Base-by-base conservation (phyloP, 2,329 filamentous ascomycete genomes). In the Nothophoma quercina region DNA sequence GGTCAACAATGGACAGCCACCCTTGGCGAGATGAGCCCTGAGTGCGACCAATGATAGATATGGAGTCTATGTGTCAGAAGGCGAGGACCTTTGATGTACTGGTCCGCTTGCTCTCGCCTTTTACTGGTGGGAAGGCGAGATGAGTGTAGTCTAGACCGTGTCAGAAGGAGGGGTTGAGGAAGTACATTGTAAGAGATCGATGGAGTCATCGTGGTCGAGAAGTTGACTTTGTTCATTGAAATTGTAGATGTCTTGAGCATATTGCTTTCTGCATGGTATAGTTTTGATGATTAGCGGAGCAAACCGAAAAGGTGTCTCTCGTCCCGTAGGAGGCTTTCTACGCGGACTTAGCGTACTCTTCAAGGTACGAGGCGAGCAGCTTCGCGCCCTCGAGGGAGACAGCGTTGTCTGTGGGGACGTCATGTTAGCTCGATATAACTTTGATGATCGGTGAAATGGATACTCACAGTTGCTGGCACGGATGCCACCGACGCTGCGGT, bases 401-500 rank as follows among this genome's bases (percentile, higher is more conserved):
- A 2, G 90, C 89, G 76, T 96, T 97, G 78, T 97, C 76, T 78
- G 58, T 51, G 19, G 44, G 16, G 55, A 62, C 38, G 44, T 62
- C 15, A n/a, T 15, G 28, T 41, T 30, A 52, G 50, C 19, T 18
- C 22, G 21, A 13, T 47, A 26, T 33, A 9, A 7, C 4, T 8
- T 9, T 7, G 5, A 12, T 16, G 4, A 2, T 21, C 16, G n/a
- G 29, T 30, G 6, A 12, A 21, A 22, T 18, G 16, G 29, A 15
- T 32, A 75, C 75, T 76, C 62, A 78, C 76, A 98, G 72, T 95
- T 96, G 74, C 85, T 89, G 16, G 88, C 88, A 12, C 93, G 85
- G 56, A 97, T 93, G 22, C 93, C 93, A 13, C 91, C 90, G 2
- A 98, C 88, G 54, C 84, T 89, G 56, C 93, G 84, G 73, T 98